Evolutionary conservation across 306 rosid genomes (phyloP).

Genomic region (Biancaea sappan): DNA sequence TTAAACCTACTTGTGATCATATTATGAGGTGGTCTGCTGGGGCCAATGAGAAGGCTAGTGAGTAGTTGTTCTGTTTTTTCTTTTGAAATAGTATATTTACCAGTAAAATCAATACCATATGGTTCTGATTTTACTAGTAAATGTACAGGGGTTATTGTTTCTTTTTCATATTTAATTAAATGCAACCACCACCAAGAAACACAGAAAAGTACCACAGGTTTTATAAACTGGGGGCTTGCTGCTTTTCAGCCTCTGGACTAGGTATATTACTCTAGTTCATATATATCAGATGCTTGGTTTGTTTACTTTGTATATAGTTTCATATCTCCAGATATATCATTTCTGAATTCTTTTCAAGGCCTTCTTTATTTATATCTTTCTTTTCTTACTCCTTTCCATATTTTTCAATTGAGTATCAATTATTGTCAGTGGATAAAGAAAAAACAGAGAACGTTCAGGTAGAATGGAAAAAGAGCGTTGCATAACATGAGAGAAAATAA

Average conservation of each 20-base stretch:
- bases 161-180: background rate
- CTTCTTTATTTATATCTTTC: background rate
- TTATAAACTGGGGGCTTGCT: background rate
- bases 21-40: constrained; percentile 1
- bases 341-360: background rate
- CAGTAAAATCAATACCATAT: constrained; percentile 43
- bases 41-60: background rate
- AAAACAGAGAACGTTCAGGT: background rate
- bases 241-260: background rate
- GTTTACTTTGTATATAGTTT: constrained; percentile 30
- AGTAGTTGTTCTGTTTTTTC: background rate
- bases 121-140: constrained; percentile 51
- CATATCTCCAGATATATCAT: background rate
- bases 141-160: constrained; percentile 28
- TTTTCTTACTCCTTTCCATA: background rate
- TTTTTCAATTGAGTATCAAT: too few species aligned
- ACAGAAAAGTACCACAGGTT: background rate
- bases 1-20: background rate
- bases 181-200: background rate
- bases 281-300: constrained; percentile 2
- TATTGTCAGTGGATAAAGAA: too few species aligned
- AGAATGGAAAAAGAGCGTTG: background rate
- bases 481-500: background rate
- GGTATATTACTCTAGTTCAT: background rate
- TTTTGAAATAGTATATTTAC: constrained; percentile 41